Conservation (phyloP, 2,329 filamentous ascomycete genomes). For the Domatiomyces globalis region DNA sequence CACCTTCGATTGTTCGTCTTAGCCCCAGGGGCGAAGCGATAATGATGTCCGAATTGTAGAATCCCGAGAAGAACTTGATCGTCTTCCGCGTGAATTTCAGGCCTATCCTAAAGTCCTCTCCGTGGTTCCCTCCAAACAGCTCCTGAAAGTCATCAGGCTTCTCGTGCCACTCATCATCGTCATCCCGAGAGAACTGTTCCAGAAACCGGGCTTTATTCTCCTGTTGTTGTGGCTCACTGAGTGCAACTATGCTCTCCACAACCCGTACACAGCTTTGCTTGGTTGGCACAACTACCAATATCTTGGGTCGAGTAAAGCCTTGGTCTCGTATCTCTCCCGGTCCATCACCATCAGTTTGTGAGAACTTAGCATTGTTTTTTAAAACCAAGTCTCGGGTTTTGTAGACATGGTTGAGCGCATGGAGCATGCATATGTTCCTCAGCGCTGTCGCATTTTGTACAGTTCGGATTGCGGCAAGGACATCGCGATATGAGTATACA, state of each 20-base stretch:
- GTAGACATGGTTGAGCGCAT: slow-evolving; percentile 81
- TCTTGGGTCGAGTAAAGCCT: slow-evolving; percentile 87
- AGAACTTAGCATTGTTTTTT: slow-evolving; percentile 75
- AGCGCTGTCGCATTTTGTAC: slow-evolving; percentile 53
- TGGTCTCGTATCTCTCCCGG: slow-evolving; percentile 68
- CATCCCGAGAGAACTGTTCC: slow-evolving; percentile 61
- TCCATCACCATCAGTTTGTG: slow-evolving; percentile 51
- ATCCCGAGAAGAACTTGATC: slow-evolving; percentile 84
- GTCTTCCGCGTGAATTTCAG: slow-evolving; percentile 95
- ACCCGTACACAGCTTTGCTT: slow-evolving; percentile 70
- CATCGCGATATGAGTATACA: slow-evolving; percentile 69
- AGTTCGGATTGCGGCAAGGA: slow-evolving; percentile 61
- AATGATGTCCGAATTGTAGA: slow-evolving; percentile 93
- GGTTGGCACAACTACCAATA: slow-evolving; percentile 80
- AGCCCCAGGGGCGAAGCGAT: slow-evolving; percentile 81
- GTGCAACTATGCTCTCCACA: slow-evolving; percentile 58
- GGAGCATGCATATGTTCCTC: slow-evolving; percentile 60
- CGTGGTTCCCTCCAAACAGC: slow-evolving; percentile 85
- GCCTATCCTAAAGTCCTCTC: slow-evolving; percentile 93
- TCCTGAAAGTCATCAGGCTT: slow-evolving; percentile 78
- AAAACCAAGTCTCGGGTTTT: slow-evolving; percentile 85
- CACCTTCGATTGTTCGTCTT: slow-evolving; percentile 74
- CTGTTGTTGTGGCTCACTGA: slow-evolving; percentile 75
- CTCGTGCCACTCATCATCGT: slow-evolving; percentile 50
- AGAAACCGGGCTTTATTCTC: slow-evolving; percentile 90